Evolutionary conservation across 352 stramenopile genomes (phyloP).

Genomic region (Pseudoperonospora humuli): DNA sequence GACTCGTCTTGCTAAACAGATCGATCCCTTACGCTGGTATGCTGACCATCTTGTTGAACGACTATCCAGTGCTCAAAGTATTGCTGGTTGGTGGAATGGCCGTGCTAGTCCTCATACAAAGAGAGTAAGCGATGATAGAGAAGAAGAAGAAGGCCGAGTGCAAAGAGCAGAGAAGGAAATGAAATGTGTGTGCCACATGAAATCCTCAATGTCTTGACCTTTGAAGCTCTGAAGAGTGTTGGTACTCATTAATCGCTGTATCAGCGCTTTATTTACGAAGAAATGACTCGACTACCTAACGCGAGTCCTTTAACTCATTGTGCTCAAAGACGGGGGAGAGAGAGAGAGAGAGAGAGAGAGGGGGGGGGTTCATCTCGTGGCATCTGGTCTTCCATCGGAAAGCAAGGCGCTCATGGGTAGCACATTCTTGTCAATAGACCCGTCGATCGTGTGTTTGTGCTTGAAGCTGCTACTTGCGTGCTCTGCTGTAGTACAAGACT

Average conservation of each 20-base stretch:
- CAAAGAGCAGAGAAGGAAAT: not conserved
- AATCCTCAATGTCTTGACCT: too few species aligned
- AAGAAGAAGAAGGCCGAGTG: not conserved
- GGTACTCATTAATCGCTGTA: constrained; percentile 28
- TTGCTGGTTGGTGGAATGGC: constrained; percentile 71
- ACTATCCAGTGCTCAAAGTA: constrained; percentile 97
- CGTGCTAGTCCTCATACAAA: constrained; percentile 73
- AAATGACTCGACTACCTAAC: constrained; percentile 4
- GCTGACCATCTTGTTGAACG: constrained; percentile 98
- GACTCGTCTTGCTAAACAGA: constrained; percentile 18
- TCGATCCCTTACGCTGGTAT: constrained; percentile 97
- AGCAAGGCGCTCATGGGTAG: constrained; percentile 31
- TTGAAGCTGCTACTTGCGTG: constrained; percentile 2
- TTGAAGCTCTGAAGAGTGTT: too few species aligned
- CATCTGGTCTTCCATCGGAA: constrained; percentile 10
- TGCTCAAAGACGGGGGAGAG: constrained; percentile 6
- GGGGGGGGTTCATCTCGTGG: constrained; percentile 3
- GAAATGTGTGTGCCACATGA: not conserved
- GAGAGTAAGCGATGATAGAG: constrained; percentile 36
- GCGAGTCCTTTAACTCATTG: constrained; percentile 25
- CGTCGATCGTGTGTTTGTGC: constrained; percentile 1
- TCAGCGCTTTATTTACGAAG: constrained; percentile 25
- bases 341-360: too few species aligned
- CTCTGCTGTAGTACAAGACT: not conserved
- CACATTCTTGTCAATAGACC: constrained; percentile 18